Base-by-base conservation (phyloP, 306 rosid species). In the Alnus glutinosa region DNA sequence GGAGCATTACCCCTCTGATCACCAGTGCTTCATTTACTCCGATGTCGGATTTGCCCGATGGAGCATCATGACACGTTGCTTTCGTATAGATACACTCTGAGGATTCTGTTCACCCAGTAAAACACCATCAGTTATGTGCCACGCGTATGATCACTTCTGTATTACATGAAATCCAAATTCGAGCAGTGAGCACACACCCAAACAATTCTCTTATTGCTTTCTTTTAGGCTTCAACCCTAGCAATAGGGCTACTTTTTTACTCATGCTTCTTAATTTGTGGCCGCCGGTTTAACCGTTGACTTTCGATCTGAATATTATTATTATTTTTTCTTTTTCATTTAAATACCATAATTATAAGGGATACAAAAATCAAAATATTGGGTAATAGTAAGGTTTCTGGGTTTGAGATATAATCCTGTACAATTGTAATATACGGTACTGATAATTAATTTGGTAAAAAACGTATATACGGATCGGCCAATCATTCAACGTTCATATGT, bases 221-320 rank as follows among this genome's bases (percentile, higher is more conserved):
- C 23, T 15, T 55, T n/a, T 77, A 10, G 62, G 12, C 44, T 23
- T n/a, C 14, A 5, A n/a, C 69, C 12, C n/a, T 62, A 7, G 18
- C 69, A 1, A 0, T 46, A 57, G 81, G 52, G 76, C 28, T 23
- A 23, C 28, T 23, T 23, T 23, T 23, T 23, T 54, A 34, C 71
- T 62, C 44, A 2, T 69, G 50, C 79, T 6, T 6, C 58, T 48
- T 8, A 47, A 55, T 36, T 61, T 39, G 80, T 80, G 74, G 84
- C 84, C 39, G 77, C 80, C 79, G 13, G 42, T 67, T 57, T 49
- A 18, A 47, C n/a, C 10, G 83, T 80, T 80, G 75, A 80, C 83
- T 74, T 23, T 23, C 28, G 0, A 37, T 61, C 5, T 70, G 9
- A 4, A n/a, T 14, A 0, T 9, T 4, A 4, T 16, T 13, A 49